Conservation (phyloP, 2,329 filamentous ascomycete genomes). For the Alternaria sp. region DNA sequence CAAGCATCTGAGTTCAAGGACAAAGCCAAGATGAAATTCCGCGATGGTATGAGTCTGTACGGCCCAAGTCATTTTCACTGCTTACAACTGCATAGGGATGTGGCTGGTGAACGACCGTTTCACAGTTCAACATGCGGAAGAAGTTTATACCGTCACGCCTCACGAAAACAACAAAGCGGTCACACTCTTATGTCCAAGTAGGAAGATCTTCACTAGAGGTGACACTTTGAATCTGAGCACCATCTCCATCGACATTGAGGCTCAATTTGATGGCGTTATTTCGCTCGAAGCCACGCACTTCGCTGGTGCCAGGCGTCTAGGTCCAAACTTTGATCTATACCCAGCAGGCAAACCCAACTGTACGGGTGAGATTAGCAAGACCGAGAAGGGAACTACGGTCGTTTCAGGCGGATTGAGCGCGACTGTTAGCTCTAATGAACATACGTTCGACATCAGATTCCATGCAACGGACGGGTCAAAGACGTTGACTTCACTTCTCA, state of each 20-base stretch:
- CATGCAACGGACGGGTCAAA: conserved; percentile 60
- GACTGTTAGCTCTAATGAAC: conserved; percentile 58
- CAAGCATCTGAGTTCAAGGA: not conserved
- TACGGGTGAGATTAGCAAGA: conserved; percentile 51
- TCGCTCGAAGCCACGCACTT: conserved; percentile 68
- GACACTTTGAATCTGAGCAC: conserved; percentile 66
- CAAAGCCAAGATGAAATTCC: conserved; percentile 64
- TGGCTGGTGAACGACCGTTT: conserved; percentile 70
- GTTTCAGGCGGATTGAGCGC: conserved; percentile 62
- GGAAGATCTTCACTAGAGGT: conserved; percentile 62
- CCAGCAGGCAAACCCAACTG: conserved; percentile 59
- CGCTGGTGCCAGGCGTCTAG: conserved; percentile 60
- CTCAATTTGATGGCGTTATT: conserved; percentile 66
- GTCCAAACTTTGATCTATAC: conserved; percentile 67
- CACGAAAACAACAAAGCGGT: conserved; percentile 58
- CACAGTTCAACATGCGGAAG: conserved; percentile 71
- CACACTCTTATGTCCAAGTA: conserved; percentile 66
- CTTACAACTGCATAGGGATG: conserved; percentile 57
- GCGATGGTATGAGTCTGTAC: conserved; percentile 58
- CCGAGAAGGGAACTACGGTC: conserved; percentile 57
- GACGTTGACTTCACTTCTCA: conserved; percentile 63
- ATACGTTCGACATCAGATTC: conserved; percentile 65
- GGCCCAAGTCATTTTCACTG: not conserved
- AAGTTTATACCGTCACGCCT: conserved; percentile 63
- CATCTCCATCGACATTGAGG: conserved; percentile 65